These are phyloP conservation scores for Termitomyces sp. DNA, from an alignment of 768 basidiomycete genomes.

Conservation along the genomic window DNA sequence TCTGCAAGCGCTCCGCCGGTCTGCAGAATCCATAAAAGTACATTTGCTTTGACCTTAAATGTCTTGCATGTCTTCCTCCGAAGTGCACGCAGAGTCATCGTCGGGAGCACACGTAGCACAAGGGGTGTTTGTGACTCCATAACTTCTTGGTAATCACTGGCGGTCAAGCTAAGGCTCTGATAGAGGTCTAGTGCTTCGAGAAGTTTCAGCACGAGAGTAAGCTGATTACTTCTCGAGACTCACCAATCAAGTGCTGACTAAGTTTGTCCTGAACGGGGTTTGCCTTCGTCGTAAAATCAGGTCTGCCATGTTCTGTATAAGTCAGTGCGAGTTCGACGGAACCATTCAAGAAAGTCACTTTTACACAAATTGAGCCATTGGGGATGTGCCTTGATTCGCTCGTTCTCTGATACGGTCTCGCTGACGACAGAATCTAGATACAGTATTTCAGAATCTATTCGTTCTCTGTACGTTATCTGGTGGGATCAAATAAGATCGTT, in stretches of 20 bases:
- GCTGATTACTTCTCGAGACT: not conserved
- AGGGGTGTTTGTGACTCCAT: constrained; percentile 20
- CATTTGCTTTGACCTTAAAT: constrained; percentile 25
- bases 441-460: constrained; percentile 77
- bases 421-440: constrained; percentile 67
- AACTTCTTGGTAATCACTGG: not conserved
- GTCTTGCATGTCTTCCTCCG: constrained; percentile 59
- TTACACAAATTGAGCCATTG: constrained; percentile 59
- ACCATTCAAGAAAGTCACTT: constrained; percentile 32
- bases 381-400: constrained; percentile 46
- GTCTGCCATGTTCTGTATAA: constrained; percentile 51
- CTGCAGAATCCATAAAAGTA: constrained; percentile 55
- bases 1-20: constrained; percentile 39
- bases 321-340: not conserved
- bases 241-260: constrained; percentile 58
- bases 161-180: constrained; percentile 5
- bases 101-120: constrained; percentile 55
- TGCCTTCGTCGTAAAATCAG: constrained; percentile 27
- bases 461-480: constrained; percentile 66
- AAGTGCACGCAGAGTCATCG: constrained; percentile 62
- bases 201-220: not conserved
- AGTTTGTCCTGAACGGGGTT: constrained; percentile 43
- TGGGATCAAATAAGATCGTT: not conserved
- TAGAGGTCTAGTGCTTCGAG: constrained; percentile 9
- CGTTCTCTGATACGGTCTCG: constrained; percentile 35